These are phyloP conservation scores for Carpinus viminea DNA, from an alignment of 306 rosid genomes.

Conservation along the genomic window DNA sequence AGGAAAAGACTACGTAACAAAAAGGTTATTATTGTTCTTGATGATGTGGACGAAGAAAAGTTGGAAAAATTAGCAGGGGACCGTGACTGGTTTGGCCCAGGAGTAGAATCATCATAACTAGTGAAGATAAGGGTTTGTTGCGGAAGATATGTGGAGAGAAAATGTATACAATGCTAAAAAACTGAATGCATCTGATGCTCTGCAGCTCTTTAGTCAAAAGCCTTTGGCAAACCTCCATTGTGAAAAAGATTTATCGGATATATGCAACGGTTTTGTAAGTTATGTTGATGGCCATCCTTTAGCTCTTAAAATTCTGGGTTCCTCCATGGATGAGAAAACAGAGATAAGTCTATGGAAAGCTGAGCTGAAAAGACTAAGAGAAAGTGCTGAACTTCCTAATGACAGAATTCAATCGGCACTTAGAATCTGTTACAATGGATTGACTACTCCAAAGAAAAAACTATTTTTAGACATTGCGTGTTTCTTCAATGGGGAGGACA, in stretches of 20 bases:
- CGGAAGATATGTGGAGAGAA: background rate
- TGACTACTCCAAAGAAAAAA: conserved; percentile 4
- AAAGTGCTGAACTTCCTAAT: background rate
- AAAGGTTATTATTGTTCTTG: background rate
- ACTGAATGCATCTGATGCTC: conserved; percentile 4
- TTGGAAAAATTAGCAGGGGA: background rate
- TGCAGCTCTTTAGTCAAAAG: conserved; percentile 23
- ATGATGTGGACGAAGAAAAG: background rate
- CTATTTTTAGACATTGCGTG: conserved; percentile 35
- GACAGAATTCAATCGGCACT: background rate
- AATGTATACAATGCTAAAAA: background rate
- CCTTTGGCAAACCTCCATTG: background rate
- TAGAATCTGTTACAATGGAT: conserved; percentile 24
- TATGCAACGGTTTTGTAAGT: background rate
- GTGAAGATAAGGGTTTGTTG: background rate
- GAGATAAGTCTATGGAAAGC: conserved; percentile 14
- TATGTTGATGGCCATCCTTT: conserved; percentile 33
- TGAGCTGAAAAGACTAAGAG: background rate
- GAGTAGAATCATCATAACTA: background rate
- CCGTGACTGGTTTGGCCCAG: background rate
- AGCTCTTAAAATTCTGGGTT: conserved; percentile 29
- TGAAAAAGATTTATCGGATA: background rate
- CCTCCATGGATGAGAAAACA: conserved; percentile 6
- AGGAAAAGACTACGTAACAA: background rate
- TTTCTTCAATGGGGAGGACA: conserved; percentile 33